Evolutionary conservation across 2,329 filamentous ascomycete genomes (phyloP).

Genomic region (Talaromyces amestolkiae): DNA sequence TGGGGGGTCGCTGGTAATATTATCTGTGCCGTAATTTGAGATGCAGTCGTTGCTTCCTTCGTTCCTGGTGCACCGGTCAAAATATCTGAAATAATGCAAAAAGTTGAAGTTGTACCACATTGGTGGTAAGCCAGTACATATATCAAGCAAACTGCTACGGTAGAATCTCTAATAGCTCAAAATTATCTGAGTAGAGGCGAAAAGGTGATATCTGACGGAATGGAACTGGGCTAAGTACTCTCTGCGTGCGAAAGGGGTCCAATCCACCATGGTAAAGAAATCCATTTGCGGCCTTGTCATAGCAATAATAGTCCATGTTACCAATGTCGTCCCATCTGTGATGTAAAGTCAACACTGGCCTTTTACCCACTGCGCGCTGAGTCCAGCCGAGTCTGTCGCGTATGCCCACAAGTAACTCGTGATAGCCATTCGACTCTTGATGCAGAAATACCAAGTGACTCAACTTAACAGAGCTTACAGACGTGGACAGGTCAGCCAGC

Average conservation of each 20-base stretch:
- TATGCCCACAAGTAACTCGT: conserved; percentile 18
- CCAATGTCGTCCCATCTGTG: neutral
- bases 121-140: too few relatives aligned
- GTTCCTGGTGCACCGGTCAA: too few relatives aligned
- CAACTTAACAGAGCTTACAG: conserved; percentile 34
- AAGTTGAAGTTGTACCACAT: too few relatives aligned
- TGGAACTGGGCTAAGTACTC: too few relatives aligned
- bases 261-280: conserved; percentile 7
- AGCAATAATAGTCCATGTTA: neutral
- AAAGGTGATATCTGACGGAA: too few relatives aligned
- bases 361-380: neutral
- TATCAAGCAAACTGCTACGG: too few relatives aligned
- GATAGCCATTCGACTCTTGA: conserved; percentile 10
- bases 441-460: conserved; percentile 32
- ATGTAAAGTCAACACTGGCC: neutral
- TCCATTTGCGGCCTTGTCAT: neutral
- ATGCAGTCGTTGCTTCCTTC: too few relatives aligned
- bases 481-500: conserved; percentile 28
- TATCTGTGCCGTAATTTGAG: too few relatives aligned
- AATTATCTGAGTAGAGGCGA: too few relatives aligned
- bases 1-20: too few relatives aligned
- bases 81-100: too few relatives aligned
- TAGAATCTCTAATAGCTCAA: too few relatives aligned
- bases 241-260: neutral
- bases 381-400: conserved; percentile 1